These are phyloP conservation scores for Candida quercuum DNA, from an alignment of 805 yeast species.

Conservation along the genomic window DNA sequence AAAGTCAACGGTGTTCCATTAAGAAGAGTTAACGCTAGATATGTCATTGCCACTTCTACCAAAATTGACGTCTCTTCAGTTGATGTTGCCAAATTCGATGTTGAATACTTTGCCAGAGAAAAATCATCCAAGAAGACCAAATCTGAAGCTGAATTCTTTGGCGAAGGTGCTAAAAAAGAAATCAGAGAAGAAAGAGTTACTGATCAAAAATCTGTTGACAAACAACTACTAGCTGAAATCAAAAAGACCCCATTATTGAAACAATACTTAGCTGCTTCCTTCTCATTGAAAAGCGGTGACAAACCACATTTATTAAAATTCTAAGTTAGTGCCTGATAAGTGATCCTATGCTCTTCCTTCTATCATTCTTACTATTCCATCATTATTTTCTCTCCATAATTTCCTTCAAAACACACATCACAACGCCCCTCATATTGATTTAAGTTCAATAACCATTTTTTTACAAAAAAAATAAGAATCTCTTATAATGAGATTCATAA, in stretches of 20 bases:
- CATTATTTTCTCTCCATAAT: too few relatives aligned
- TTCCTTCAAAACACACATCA: too few relatives aligned
- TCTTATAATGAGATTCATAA: background rate
- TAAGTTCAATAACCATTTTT: too few relatives aligned
- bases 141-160: slow-evolving; percentile 91
- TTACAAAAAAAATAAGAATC: too few relatives aligned
- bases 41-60: slow-evolving; percentile 98
- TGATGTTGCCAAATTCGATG: slow-evolving; percentile 87
- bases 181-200: slow-evolving; percentile 90
- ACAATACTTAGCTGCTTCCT: slow-evolving; percentile 92
- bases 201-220: slow-evolving; percentile 95
- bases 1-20: slow-evolving; percentile 99
- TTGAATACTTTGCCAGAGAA: slow-evolving; percentile 95
- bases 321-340: slow-evolving; percentile 37
- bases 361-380: too few relatives aligned
- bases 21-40: slow-evolving; percentile 98
- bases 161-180: slow-evolving; percentile 74
- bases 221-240: slow-evolving; percentile 87
- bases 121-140: slow-evolving; percentile 75
- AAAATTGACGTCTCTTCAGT: slow-evolving; percentile 73
- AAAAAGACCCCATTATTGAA: slow-evolving; percentile 96
- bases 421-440: too few relatives aligned
- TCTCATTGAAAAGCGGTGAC: slow-evolving; percentile 98
- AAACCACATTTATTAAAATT: slow-evolving; percentile 97
- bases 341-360: too few relatives aligned